These are phyloP conservation scores for Mycena vulgaris DNA, from an alignment of 768 basidiomycete species.

Conservation along the genomic window DNA sequence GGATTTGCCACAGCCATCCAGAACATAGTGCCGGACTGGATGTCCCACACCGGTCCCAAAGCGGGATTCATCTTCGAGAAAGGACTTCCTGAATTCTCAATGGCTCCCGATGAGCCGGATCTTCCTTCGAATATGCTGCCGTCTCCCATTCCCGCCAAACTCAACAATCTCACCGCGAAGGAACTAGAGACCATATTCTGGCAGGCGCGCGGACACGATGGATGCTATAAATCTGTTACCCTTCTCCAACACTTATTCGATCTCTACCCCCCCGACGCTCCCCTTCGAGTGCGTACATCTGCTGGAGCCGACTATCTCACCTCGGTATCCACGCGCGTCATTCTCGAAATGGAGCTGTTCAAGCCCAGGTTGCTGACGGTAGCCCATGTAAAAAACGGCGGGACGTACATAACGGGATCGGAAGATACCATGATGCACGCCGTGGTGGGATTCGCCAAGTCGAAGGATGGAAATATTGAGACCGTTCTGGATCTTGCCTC, in stretches of 20 bases:
- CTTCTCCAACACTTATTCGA: slow-evolving; percentile 41
- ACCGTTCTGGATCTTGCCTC: slow-evolving; percentile 37
- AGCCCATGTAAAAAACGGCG: no score
- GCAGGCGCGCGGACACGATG: slow-evolving; percentile 41
- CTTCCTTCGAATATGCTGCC: no score
- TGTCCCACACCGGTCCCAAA: no score
- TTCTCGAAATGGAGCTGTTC: no score
- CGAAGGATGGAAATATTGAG: not conserved
- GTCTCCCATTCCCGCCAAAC: slow-evolving; percentile 10
- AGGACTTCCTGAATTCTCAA: no score
- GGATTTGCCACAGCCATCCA: not conserved
- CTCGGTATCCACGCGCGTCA: not conserved
- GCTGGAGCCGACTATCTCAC: slow-evolving; percentile 25
- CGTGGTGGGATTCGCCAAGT: not conserved
- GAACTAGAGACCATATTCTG: slow-evolving; percentile 42
- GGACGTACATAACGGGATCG: no score
- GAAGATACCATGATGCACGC: no score
- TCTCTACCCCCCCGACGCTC: slow-evolving; percentile 17
- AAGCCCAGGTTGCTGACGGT: no score
- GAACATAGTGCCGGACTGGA: not conserved
- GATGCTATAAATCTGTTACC: slow-evolving; percentile 35
- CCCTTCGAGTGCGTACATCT: slow-evolving; percentile 32
- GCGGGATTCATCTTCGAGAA: no score
- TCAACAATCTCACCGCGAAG: slow-evolving; percentile 13
- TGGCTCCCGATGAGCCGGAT: no score